Evolutionary conservation across 148 eudicot genomes (phyloP), one percentile per base, ranked within the genome.

Genomic region (Hydrangea macrophylla): DNA sequence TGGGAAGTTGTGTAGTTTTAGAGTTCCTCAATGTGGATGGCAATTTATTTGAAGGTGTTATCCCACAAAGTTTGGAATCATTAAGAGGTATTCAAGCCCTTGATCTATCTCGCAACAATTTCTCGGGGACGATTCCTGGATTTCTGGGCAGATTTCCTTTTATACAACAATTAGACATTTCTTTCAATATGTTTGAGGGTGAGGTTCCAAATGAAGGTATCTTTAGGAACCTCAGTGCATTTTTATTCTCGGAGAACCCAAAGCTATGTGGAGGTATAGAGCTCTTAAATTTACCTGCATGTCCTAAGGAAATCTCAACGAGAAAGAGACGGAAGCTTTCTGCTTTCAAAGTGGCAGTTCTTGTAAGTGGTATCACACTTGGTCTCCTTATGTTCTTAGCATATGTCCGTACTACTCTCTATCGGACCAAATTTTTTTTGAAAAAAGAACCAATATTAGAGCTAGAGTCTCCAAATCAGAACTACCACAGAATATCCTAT

Each of bases 211-310:
- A 0, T 8, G 58, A 54, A 17, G 79, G 79, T 3, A 28, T 71
- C 6, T 71, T 76, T 61, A 25, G 0, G 9, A 70, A 76, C 3
- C 0, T 26, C 8, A 65, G 28, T 20, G 39, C 20, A 0, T 39
- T 76, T 35, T 76, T 72, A 31, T 18, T 76, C 12, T 23, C 25
- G 1, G 63, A 54, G 13, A 76, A 76, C 55, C 17, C 3, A 2
- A 55, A 60, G 20, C 79, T 76, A 1, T 76, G 79, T 37, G 71
- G 75, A 37, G 79, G 79, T 3, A 51, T 53, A 3, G 4, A 10
- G 26, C 53, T 12, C 25, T 33, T 76, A 20, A 26, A 51, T 0
- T 39, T 70, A 20, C 68, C 62, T 13, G 27, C 28, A 54, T 67
- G 77, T 28, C 35, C 15, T 2, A 7, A 8, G 1, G 33, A 53